phyloP scores from a whole-genome alignment of 805 yeast species.

The Cyberlindnera subsufficiens region DNA sequence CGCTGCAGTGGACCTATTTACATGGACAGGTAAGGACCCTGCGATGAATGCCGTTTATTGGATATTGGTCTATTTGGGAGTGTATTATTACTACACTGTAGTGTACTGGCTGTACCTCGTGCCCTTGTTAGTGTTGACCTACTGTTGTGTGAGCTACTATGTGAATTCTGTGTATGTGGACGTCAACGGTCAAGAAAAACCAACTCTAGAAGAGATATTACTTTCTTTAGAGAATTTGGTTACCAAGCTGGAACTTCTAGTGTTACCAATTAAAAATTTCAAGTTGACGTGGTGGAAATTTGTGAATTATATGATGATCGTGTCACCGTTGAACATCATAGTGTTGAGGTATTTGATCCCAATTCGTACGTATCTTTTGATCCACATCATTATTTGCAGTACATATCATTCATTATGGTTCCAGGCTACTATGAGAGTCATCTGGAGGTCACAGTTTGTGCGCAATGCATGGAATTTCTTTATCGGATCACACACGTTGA shows the following conservation, averaged over 20 bases:
- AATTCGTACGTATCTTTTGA: constrained; percentile 31
- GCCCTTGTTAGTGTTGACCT: constrained; percentile 25
- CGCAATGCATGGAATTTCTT: constrained; percentile 32
- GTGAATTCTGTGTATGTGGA: constrained; percentile 37
- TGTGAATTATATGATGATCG: constrained; percentile 24
- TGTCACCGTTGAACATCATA: constrained; percentile 36
- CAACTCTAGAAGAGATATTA: constrained; percentile 43
- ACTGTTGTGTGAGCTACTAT: constrained; percentile 37
- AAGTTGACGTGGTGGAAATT: constrained; percentile 28
- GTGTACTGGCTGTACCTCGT: constrained; percentile 30
- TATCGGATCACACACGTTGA: constrained; percentile 27
- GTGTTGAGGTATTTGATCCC: constrained; percentile 27
- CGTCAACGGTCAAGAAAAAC: constrained; percentile 32
- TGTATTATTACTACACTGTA: constrained; percentile 33
- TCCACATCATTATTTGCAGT: constrained; percentile 29
- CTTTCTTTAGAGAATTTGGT: constrained; percentile 39
- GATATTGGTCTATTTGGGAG: constrained; percentile 28
- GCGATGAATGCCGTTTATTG: constrained; percentile 35
- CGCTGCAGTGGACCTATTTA: constrained; percentile 33
- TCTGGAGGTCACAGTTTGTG: constrained; percentile 41
- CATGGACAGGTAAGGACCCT: constrained; percentile 44
- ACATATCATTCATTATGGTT: constrained; percentile 43
- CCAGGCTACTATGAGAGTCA: constrained; percentile 34
- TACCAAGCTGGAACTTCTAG: constrained; percentile 31
- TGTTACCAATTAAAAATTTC: constrained; percentile 10